Evolutionary conservation across 2,329 filamentous ascomycete genomes (phyloP).

Genomic region (Pochonia chlamydosporia): DNA sequence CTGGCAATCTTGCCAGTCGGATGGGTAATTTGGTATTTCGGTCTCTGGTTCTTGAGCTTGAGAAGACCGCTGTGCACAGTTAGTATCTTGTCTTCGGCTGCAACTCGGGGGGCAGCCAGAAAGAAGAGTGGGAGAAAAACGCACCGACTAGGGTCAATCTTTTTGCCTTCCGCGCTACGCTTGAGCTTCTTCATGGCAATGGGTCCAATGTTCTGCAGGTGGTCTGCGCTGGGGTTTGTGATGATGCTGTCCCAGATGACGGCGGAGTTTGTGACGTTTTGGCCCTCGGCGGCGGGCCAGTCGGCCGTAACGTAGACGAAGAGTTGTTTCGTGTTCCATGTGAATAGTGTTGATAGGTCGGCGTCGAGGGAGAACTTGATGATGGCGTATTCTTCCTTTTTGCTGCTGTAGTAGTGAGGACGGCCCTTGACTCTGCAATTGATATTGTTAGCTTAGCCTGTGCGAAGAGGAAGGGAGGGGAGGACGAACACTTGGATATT

Average conservation of each 20-base stretch:
- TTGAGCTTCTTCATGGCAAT: slow-evolving; percentile 56
- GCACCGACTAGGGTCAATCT: slow-evolving; percentile 52
- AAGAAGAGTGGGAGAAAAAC: slow-evolving; percentile 11
- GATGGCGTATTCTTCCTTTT: slow-evolving; percentile 93
- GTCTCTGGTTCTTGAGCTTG: slow-evolving; percentile 74
- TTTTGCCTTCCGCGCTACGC: slow-evolving; percentile 54
- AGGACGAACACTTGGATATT: slow-evolving; percentile 77
- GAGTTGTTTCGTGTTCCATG: slow-evolving; percentile 98
- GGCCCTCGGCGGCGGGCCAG: slow-evolving; percentile 40
- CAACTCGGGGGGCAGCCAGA: not conserved
- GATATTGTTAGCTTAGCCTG: not conserved
- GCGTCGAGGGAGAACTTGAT: slow-evolving; percentile 90
- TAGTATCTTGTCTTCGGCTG: slow-evolving; percentile 2
- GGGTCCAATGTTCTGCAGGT: slow-evolving; percentile 55
- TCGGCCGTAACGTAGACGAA: slow-evolving; percentile 93
- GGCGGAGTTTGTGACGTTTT: slow-evolving; percentile 56
- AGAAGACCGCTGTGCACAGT: slow-evolving; percentile 56
- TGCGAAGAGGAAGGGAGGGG: not conserved
- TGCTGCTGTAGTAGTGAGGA: slow-evolving; percentile 90
- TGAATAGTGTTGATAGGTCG: slow-evolving; percentile 88
- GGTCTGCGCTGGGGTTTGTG: slow-evolving; percentile 61
- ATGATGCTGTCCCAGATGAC: slow-evolving; percentile 98
- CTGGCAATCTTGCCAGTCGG: slow-evolving; percentile 73
- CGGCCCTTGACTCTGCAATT: slow-evolving; percentile 71
- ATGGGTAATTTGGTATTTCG: slow-evolving; percentile 97